Evolutionary conservation across 805 yeast genomes (phyloP).

Genomic region (Wickerhamomyces canadensis): DNA sequence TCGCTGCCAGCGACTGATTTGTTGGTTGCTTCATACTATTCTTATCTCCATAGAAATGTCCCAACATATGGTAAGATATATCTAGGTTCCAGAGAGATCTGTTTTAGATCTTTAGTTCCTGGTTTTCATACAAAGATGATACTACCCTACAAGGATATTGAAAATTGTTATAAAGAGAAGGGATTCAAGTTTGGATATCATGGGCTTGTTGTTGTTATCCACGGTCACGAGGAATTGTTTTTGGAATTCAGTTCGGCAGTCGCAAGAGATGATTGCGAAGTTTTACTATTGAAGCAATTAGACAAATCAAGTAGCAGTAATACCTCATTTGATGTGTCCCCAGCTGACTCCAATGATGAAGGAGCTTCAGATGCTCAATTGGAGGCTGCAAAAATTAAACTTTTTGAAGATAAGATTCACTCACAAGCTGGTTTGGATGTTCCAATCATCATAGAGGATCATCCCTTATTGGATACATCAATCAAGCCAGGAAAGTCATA

Average conservation of each 20-base stretch:
- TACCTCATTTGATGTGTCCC: conserved; percentile 2
- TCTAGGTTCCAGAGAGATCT: conserved; percentile 61
- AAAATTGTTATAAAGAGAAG: conserved; percentile 58
- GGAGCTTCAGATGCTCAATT: conserved; percentile 22
- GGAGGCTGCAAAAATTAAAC: conserved; percentile 54
- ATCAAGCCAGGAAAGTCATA: conserved; percentile 49
- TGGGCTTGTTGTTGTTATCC: conserved; percentile 63
- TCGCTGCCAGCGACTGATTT: conserved; percentile 47
- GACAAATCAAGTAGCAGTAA: conserved; percentile 31
- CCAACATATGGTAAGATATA: conserved; percentile 85
- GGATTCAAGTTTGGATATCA: conserved; percentile 67
- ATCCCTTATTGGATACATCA: conserved; percentile 46
- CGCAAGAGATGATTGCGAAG: conserved; percentile 70
- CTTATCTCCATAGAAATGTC: conserved; percentile 61
- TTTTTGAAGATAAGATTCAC: conserved; percentile 63
- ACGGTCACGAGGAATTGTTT: conserved; percentile 71
- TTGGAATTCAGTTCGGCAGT: conserved; percentile 66
- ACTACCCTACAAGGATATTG: conserved; percentile 70
- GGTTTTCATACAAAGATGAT: conserved; percentile 79
- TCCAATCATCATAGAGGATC: conserved; percentile 65
- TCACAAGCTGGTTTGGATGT: conserved; percentile 57
- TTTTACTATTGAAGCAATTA: conserved; percentile 43
- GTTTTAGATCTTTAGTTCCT: conserved; percentile 75
- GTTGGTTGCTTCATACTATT: conserved; percentile 63
- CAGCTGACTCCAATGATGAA: conserved; percentile 12